Percentiles rank a stretch among this genome's conserved stretches.
These are phyloP conservation scores for Hygrophoropsis aurantiaca DNA, from an alignment of 768 basidiomycete species.

Conservation along the genomic window DNA sequence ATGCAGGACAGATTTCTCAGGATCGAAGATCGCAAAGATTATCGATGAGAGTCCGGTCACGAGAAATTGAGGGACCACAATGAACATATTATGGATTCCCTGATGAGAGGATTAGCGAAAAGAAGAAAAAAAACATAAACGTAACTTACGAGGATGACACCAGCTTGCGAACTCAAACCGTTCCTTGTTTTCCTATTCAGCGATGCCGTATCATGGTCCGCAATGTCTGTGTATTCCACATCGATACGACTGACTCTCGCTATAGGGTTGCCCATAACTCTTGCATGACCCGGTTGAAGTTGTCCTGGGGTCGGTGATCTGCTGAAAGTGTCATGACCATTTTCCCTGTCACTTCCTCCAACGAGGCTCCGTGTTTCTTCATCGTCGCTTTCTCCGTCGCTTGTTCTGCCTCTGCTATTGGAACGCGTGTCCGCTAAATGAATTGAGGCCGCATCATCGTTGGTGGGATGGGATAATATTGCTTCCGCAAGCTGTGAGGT, in stretches of 20 bases:
- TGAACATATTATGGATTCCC: constrained; percentile 95
- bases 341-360: constrained; percentile 19
- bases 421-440: constrained; percentile 37
- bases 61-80: constrained; percentile 93
- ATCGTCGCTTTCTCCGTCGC: constrained; percentile 20
- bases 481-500: constrained; percentile 72
- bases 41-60: constrained; percentile 84
- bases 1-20: constrained; percentile 45
- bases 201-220: constrained; percentile 18
- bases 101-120: constrained; percentile 24
- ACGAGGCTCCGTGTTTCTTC: constrained; percentile 26
- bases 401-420: constrained; percentile 8
- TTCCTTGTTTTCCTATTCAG: constrained; percentile 13
- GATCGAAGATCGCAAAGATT: constrained; percentile 85
- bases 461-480: constrained; percentile 65
- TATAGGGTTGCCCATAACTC: constrained; percentile 40
- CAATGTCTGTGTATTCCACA: constrained; percentile 26
- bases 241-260: constrained; percentile 52
- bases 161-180: constrained; percentile 77
- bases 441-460: constrained; percentile 36
- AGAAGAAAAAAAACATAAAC: constrained; percentile 1
- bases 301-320: constrained; percentile 8
- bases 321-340: constrained; percentile 13
- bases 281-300: constrained; percentile 14
- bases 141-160: constrained; percentile 74